Evolutionary conservation across 768 basidiomycete genomes (phyloP).

Genomic region (Lyophyllum semitale): DNA sequence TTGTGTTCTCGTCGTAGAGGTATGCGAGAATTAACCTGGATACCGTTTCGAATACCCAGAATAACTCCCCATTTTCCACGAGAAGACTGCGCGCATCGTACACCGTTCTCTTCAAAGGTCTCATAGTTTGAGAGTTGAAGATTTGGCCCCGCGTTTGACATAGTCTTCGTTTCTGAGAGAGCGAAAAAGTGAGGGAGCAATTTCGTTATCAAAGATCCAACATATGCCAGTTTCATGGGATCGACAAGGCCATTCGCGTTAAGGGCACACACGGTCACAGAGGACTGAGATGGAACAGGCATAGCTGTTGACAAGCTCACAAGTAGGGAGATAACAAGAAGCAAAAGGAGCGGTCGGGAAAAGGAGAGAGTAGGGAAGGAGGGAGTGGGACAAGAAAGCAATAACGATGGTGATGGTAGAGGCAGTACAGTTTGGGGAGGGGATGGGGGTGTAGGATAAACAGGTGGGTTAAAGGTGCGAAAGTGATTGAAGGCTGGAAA

Average conservation of each 20-base stretch:
- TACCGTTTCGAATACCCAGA: conserved; percentile 5
- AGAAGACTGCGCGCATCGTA: neutral
- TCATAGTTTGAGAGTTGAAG: conserved; percentile 3
- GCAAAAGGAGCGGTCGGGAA: neutral
- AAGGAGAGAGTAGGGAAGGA: neutral
- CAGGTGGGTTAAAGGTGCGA: too few relatives aligned
- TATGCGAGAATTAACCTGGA: conserved; percentile 2
- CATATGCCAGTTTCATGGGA: conserved; percentile 1
- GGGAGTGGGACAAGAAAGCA: conserved; percentile 6
- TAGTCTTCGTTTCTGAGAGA: conserved; percentile 7
- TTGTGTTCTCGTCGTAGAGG: neutral
- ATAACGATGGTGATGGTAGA: too few relatives aligned
- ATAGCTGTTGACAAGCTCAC: neutral
- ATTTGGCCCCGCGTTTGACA: neutral
- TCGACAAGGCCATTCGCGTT: conserved; percentile 9
- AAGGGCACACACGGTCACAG: neutral
- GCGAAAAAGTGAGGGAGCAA: conserved; percentile 6
- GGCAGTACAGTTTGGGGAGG: too few relatives aligned
- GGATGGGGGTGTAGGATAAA: neutral
- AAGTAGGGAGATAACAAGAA: neutral
- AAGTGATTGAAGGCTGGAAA: too few relatives aligned
- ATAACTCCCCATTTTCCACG: conserved; percentile 9
- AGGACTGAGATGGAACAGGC: neutral
- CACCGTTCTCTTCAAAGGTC: conserved; percentile 9
- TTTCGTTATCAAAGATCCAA: neutral